phyloP scores from a whole-genome alignment of 2,329 filamentous ascomycete species.

The Tolypocladium ophioglossoides region DNA sequence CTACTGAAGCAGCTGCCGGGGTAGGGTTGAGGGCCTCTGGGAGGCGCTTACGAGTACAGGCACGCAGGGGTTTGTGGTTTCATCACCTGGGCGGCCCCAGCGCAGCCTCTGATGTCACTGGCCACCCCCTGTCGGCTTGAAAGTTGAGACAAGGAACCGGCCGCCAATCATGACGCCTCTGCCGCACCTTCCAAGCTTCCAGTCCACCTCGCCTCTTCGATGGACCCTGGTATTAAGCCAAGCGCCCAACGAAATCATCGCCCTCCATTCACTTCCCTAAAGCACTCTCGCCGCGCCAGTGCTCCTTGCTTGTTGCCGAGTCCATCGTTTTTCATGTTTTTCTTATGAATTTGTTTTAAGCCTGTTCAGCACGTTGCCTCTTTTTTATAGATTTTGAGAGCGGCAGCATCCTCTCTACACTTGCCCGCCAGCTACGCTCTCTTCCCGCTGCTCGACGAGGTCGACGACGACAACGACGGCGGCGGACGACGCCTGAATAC shows the following conservation, averaged over 20 bases:
- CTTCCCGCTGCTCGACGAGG: not conserved
- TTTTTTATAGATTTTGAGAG: not conserved
- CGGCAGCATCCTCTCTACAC: not conserved
- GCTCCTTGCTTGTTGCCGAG: not conserved
- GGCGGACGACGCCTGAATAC: not conserved
- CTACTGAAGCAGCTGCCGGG: too few relatives aligned
- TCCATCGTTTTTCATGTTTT: not conserved
- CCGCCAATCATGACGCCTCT: not conserved
- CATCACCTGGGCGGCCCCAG: conserved; percentile 25
- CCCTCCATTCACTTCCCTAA: not conserved
- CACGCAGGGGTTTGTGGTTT: not conserved
- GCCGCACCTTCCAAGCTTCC: not conserved
- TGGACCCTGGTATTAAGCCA: not conserved
- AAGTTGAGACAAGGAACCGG: not conserved
- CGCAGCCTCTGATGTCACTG: conserved; percentile 26
- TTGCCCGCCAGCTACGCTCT: not conserved
- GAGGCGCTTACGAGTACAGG: too few relatives aligned
- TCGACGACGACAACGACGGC: not conserved
- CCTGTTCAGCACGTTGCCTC: not conserved
- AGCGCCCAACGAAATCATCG: not conserved
- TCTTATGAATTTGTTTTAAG: not conserved
- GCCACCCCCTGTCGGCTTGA: not conserved
- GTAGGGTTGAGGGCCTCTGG: not conserved
- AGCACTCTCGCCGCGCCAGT: not conserved
- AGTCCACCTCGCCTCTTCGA: not conserved